Conservation (phyloP, 176 grass and related monocot genomes). For the Rhynchospora tenuis region DNA sequence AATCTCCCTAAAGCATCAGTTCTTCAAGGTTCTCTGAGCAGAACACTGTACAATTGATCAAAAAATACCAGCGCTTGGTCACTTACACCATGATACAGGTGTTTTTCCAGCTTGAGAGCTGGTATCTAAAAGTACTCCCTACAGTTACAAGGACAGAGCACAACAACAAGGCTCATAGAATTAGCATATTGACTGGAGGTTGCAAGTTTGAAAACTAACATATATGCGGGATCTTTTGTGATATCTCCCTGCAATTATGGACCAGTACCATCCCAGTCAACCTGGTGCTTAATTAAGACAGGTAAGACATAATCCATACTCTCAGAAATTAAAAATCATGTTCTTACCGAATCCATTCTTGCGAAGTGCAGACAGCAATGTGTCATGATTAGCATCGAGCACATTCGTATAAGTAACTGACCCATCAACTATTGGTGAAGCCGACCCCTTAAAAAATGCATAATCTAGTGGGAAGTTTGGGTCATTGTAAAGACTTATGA, state of each 20-base stretch:
- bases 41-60: neutral
- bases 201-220: too few species aligned
- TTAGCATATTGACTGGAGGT: too few species aligned
- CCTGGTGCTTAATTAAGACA: neutral
- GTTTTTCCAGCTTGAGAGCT: neutral
- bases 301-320: neutral
- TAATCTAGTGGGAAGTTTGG: constrained; percentile 80
- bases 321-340: neutral
- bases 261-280: neutral
- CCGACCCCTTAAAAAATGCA: constrained; percentile 69
- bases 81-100: neutral
- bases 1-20: neutral
- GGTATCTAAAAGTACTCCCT: too few species aligned
- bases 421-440: constrained; percentile 50
- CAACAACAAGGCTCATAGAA: neutral
- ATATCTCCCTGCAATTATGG: neutral
- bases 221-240: too few species aligned
- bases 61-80: neutral
- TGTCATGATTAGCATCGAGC: constrained; percentile 87
- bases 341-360: constrained; percentile 49
- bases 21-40: neutral
- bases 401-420: constrained; percentile 54
- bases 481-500: constrained; percentile 70
- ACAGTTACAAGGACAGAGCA: neutral
- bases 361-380: constrained; percentile 50